phyloP scores from a whole-genome alignment of 208 protist genomes.

The Leishmania tropica region DNA sequence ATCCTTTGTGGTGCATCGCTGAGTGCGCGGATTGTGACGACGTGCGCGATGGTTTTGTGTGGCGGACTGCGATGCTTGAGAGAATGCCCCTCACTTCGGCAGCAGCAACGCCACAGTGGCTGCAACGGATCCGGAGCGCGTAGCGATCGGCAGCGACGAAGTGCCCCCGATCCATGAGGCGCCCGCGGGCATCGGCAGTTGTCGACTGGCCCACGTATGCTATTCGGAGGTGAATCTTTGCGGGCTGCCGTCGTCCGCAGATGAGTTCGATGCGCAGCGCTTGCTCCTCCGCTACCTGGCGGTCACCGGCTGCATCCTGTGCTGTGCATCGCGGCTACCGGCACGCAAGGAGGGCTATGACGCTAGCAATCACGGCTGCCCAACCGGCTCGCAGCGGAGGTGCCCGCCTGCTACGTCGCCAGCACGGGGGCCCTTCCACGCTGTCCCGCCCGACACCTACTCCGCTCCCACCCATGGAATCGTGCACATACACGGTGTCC shows the following conservation, averaged over 20 bases:
- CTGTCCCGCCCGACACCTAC: neutral
- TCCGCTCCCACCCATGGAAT: neutral
- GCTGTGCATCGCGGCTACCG: slow-evolving; percentile 8
- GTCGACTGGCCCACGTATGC: neutral
- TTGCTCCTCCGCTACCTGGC: slow-evolving; percentile 6
- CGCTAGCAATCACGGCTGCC: neutral
- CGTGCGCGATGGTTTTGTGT: neutral
- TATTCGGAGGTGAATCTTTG: neutral
- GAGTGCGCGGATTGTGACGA: neutral
- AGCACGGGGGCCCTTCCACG: neutral
- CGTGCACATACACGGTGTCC: neutral
- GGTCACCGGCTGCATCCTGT: neutral
- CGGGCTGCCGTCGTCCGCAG: neutral
- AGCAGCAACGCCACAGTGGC: neutral
- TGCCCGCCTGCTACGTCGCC: neutral
- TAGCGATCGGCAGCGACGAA: neutral
- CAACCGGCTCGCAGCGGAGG: neutral
- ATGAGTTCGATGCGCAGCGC: neutral
- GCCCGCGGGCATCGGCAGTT: neutral
- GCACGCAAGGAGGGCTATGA: neutral
- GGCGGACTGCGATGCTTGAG: neutral
- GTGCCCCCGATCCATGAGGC: neutral
- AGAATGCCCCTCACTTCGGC: neutral
- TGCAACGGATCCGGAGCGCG: neutral
- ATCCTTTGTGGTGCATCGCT: neutral